A percentile compares a stretch with the other conserved stretches of the same genome.
These are phyloP conservation scores for Pezicula rhizophila DNA, from an alignment of 2,329 filamentous ascomycete genomes.

Conservation along the genomic window DNA sequence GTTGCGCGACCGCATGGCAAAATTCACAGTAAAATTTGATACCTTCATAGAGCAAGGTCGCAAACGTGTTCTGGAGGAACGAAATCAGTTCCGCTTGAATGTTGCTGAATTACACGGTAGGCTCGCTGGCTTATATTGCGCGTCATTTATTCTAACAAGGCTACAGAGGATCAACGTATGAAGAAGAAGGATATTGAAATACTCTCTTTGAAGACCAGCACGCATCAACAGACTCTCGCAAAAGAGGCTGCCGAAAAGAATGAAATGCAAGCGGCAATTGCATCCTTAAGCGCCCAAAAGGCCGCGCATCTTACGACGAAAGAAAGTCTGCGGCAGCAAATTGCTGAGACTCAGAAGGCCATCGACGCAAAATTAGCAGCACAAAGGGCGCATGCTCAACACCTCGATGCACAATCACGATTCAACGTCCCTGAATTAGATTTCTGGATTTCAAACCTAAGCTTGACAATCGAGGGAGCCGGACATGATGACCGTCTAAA, in stretches of 20 bases:
- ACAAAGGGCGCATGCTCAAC: slow-evolving; percentile 64
- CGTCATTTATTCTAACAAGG: slow-evolving; percentile 8
- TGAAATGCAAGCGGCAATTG: slow-evolving; percentile 64
- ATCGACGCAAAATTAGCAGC: slow-evolving; percentile 67
- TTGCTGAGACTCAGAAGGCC: slow-evolving; percentile 60
- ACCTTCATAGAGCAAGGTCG: slow-evolving; percentile 88
- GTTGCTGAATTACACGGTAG: slow-evolving; percentile 84
- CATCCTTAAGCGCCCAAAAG: slow-evolving; percentile 51
- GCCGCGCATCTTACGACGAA: slow-evolving; percentile 52
- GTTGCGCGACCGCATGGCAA: slow-evolving; percentile 87
- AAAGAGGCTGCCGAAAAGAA: slow-evolving; percentile 72
- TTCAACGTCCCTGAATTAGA: slow-evolving; percentile 91
- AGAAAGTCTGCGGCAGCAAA: slow-evolving; percentile 53
- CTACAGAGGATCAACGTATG: slow-evolving; percentile 84
- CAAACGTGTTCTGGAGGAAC: slow-evolving; percentile 84
- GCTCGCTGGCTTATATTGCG: slow-evolving; percentile 9
- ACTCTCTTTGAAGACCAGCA: slow-evolving; percentile 61
- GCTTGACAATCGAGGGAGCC: slow-evolving; percentile 82
- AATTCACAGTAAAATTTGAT: slow-evolving; percentile 87
- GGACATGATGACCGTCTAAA: slow-evolving; percentile 79
- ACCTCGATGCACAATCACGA: slow-evolving; percentile 75
- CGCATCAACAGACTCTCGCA: slow-evolving; percentile 66
- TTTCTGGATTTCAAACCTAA: slow-evolving; percentile 92
- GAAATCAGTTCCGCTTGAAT: slow-evolving; percentile 88
- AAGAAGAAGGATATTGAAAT: slow-evolving; percentile 85